Percentiles rank a stretch among this genome's conserved stretches.
Evolutionary conservation across 129 eudicot species (phyloP).

Genomic region (Helianthus tuberosus): DNA sequence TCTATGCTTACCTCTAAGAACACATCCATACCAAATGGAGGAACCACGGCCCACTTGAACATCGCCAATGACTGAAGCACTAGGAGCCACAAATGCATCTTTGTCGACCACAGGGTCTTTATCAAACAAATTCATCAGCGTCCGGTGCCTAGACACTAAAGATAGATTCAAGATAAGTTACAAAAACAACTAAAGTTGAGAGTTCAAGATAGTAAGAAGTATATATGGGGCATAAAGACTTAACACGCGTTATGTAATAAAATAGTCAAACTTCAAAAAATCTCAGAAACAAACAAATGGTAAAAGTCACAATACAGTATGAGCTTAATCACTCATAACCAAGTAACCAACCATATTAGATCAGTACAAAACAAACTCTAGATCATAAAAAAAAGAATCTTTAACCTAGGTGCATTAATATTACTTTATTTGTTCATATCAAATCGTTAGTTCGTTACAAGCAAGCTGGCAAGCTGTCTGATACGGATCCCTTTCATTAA

Average conservation of each 20-base stretch:
- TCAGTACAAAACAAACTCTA: background rate
- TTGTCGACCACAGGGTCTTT: conserved; percentile 79
- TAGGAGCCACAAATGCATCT: conserved; percentile 93
- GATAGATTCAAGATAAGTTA: conserved; percentile 2
- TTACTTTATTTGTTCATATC: background rate
- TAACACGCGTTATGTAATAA: background rate
- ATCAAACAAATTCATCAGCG: conserved; percentile 76
- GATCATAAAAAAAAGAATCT: background rate
- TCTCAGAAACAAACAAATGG: background rate
- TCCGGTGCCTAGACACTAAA: conserved; percentile 90
- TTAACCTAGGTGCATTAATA: background rate
- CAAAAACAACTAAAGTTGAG: background rate
- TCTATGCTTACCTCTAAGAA: conserved; percentile 73
- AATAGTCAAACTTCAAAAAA: conserved; percentile 8
- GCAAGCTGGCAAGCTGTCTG: background rate
- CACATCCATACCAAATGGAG: conserved; percentile 97
- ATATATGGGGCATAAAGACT: background rate
- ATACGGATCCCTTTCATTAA: background rate
- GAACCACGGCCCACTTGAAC: conserved; percentile 79
- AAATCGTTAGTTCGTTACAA: background rate
- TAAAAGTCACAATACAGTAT: background rate
- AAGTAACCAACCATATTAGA: too few species aligned
- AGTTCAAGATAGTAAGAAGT: background rate
- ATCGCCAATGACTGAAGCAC: conserved; percentile 92
- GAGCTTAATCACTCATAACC: background rate